phyloP scores from a whole-genome alignment of 2,329 filamentous ascomycete species.

The Meredithiella fracta region DNA sequence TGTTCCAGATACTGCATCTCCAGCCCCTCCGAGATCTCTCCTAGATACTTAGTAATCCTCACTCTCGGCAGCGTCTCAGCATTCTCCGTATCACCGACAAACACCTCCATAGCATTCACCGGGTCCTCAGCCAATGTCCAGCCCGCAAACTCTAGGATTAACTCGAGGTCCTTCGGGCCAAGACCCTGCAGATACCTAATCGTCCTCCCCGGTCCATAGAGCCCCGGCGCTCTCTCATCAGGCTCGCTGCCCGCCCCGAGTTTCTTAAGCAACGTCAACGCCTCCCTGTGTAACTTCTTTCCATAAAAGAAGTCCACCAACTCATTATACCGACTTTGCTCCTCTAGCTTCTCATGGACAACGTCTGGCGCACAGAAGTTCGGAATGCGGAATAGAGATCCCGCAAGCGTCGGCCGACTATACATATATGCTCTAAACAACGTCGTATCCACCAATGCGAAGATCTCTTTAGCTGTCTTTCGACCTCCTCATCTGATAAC shows the following conservation, averaged over 20 bases:
- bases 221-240: conserved; percentile 31
- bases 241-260: conserved; percentile 51
- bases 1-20: conserved; percentile 80
- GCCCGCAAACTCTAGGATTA: conserved; percentile 78
- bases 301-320: conserved; percentile 95
- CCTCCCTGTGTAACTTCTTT: conserved; percentile 80
- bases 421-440: conserved; percentile 94
- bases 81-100: conserved; percentile 84
- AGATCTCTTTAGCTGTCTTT: conserved; percentile 56
- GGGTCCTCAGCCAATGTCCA: conserved; percentile 68
- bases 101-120: conserved; percentile 75
- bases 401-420: conserved; percentile 66
- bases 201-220: conserved; percentile 71
- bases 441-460: conserved; percentile 78
- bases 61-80: conserved; percentile 75
- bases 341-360: conserved; percentile 80
- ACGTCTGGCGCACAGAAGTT: conserved; percentile 96
- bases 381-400: conserved; percentile 80
- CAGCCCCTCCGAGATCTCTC: conserved; percentile 49
- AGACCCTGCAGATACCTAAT: conserved; percentile 82
- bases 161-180: conserved; percentile 70
- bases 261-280: conserved; percentile 62
- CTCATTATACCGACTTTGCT: conserved; percentile 78
- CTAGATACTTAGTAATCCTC: conserved; percentile 57
- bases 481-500: conserved; percentile 42